Conservation (phyloP, 768 basidiomycete species). For the Lactarius evosmus region DNA sequence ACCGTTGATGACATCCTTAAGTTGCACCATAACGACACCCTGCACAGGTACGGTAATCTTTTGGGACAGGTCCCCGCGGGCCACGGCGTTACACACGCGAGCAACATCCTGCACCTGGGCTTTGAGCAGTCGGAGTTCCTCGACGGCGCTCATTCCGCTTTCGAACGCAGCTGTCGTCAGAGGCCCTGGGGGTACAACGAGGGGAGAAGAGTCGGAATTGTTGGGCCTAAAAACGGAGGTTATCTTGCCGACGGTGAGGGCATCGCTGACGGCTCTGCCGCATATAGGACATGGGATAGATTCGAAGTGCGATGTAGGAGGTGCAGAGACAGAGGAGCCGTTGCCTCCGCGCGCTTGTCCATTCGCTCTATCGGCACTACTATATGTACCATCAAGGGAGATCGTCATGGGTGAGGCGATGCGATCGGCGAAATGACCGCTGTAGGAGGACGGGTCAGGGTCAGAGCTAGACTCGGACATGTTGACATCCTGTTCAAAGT, state of each 20-base stretch:
- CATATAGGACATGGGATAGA: constrained; percentile 24
- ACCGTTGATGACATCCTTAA: constrained; percentile 47
- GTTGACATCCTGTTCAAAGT: constrained; percentile 22
- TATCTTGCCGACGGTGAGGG: constrained; percentile 10
- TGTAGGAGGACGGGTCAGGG: constrained; percentile 2
- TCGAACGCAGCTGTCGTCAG: constrained; percentile 50
- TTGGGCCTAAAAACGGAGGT: constrained; percentile 8
- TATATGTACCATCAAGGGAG: constrained; percentile 22
- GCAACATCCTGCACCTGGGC: constrained; percentile 70
- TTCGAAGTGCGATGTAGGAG: constrained; percentile 27
- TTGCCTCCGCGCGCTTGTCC: constrained; percentile 6
- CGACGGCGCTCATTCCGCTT: constrained; percentile 58
- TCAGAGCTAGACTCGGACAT: constrained; percentile 23
- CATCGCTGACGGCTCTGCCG: constrained; percentile 22
- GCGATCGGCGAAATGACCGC: constrained; percentile 18
- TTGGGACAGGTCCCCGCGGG: constrained; percentile 47
- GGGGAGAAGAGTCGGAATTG: constrained; percentile 17
- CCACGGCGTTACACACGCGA: constrained; percentile 51
- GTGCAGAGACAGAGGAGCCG: constrained; percentile 23
- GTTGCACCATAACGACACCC: constrained; percentile 49
- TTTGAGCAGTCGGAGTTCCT: constrained; percentile 71
- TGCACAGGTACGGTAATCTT: constrained; percentile 52
- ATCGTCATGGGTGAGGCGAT: constrained; percentile 25
- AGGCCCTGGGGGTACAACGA: constrained; percentile 44
- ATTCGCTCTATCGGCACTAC: constrained; percentile 9